These are phyloP conservation scores for Fusarium sp. DNA, from an alignment of 2,329 filamentous ascomycete genomes.

Conservation along the genomic window DNA sequence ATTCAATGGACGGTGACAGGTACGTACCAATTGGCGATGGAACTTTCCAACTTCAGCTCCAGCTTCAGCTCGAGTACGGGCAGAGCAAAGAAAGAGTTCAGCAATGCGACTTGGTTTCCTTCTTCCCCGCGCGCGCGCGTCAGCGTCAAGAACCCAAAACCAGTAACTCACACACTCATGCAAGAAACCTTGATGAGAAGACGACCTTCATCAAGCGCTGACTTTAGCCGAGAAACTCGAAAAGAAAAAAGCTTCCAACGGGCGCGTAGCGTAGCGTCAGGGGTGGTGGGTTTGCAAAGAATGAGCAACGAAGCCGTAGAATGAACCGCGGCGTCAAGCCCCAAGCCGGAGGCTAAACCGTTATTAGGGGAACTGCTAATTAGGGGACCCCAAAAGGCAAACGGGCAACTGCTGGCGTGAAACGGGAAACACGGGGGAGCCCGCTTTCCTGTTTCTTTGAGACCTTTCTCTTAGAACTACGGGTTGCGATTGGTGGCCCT, in stretches of 20 bases:
- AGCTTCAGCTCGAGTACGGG: slow-evolving; percentile 11
- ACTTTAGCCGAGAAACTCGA: slow-evolving; percentile 16
- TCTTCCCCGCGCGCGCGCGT: slow-evolving; percentile 8
- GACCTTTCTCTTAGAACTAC: not conserved
- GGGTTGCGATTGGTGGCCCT: slow-evolving; percentile 28
- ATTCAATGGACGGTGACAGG: slow-evolving; percentile 20
- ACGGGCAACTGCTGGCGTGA: slow-evolving; percentile 6
- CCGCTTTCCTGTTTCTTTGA: slow-evolving; percentile 31
- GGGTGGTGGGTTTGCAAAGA: not conserved
- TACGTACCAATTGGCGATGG: slow-evolving; percentile 42
- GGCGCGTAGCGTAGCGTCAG: not conserved
- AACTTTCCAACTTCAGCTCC: slow-evolving; percentile 4
- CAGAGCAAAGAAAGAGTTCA: not conserved
- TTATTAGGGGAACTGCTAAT: slow-evolving; percentile 28
- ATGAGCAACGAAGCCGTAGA: not conserved
- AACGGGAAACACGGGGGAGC: slow-evolving; percentile 40
- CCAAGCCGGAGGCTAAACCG: slow-evolving; percentile 4
- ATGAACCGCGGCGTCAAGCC: slow-evolving; percentile 17
- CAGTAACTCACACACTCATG: not conserved
- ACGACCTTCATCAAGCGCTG: slow-evolving; percentile 5
- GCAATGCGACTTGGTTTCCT: slow-evolving; percentile 20
- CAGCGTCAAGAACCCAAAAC: not conserved
- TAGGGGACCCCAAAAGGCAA: slow-evolving; percentile 4
- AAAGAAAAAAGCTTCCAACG: not conserved
- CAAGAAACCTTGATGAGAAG: not conserved